Conservation (phyloP, 495 filamentous ascomycete genomes). For the Lophiostoma macrostomum region DNA sequence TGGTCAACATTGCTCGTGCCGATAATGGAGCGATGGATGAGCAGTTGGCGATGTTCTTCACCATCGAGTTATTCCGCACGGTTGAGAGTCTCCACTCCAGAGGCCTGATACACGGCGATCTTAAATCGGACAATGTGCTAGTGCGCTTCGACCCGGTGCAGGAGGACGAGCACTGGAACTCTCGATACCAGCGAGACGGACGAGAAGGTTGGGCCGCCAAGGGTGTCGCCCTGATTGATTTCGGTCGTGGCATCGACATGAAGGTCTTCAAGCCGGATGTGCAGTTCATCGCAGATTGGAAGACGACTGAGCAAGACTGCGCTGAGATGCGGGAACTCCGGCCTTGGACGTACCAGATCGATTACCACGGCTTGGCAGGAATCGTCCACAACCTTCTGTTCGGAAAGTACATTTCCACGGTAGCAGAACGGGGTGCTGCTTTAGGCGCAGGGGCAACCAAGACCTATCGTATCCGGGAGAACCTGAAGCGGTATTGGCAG, state of each 20-base stretch:
- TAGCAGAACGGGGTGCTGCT: constrained; percentile 41
- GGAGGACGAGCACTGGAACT: constrained; percentile 46
- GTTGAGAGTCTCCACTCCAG: constrained; percentile 80
- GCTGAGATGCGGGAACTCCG: constrained; percentile 89
- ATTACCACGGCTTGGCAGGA: constrained; percentile 88
- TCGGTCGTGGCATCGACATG: constrained; percentile 94
- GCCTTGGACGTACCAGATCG: constrained; percentile 94
- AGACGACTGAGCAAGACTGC: constrained; percentile 77
- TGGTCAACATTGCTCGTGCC: constrained; percentile 79
- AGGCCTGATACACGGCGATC: constrained; percentile 82
- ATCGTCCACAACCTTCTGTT: constrained; percentile 84
- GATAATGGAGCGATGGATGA: constrained; percentile 80
- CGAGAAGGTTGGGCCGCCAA: constrained; percentile 73
- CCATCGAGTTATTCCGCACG: constrained; percentile 85
- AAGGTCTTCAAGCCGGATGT: constrained; percentile 70
- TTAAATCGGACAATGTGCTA: constrained; percentile 94
- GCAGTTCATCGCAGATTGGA: constrained; percentile 94
- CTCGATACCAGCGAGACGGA: constrained; percentile 68
- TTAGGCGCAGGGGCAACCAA: constrained; percentile 52
- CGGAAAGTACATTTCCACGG: constrained; percentile 88
- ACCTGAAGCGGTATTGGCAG: constrained; percentile 92
- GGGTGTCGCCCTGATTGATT: constrained; percentile 86
- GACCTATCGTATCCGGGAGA: constrained; percentile 70
- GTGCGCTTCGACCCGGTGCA: constrained; percentile 67
- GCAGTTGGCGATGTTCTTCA: constrained; percentile 86